These are phyloP conservation scores for Chiua sp. DNA, from an alignment of 1,284 basidiomycete genomes.

Conservation along the genomic window DNA sequence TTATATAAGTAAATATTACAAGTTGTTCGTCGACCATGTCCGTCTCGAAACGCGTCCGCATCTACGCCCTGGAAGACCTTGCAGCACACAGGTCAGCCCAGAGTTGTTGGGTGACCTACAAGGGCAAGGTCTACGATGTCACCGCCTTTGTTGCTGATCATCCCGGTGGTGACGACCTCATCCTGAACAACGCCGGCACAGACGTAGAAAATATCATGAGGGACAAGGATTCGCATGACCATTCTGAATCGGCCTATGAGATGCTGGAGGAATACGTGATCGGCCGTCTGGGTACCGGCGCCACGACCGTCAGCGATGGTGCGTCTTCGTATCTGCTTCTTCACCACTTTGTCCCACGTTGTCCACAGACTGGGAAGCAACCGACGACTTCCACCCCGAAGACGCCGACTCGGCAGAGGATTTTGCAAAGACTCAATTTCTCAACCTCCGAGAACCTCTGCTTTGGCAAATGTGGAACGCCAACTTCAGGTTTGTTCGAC, in stretches of 20 bases:
- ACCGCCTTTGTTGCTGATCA: constrained; percentile 79
- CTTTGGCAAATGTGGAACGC: constrained; percentile 85
- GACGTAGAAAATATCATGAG: constrained; percentile 87
- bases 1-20: background rate
- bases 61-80: constrained; percentile 77
- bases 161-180: constrained; percentile 86
- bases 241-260: constrained; percentile 91
- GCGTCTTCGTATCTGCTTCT: constrained; percentile 34
- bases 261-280: constrained; percentile 90
- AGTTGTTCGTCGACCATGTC: constrained; percentile 28
- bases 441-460: constrained; percentile 90
- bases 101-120: constrained; percentile 79
- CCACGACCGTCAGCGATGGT: constrained; percentile 82
- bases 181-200: constrained; percentile 82
- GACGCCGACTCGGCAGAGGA: constrained; percentile 83
- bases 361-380: constrained; percentile 79
- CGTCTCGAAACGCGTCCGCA: constrained; percentile 70
- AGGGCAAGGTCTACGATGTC: constrained; percentile 83
- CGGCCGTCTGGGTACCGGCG: constrained; percentile 80
- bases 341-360: constrained; percentile 3
- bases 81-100: constrained; percentile 55
- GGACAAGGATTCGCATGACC: constrained; percentile 87
- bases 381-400: constrained; percentile 90
- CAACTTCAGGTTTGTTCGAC: constrained; percentile 67
- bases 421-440: constrained; percentile 88